A percentile compares a stretch with the other conserved stretches of the same genome.
phyloP scores from a whole-genome alignment of 2,329 filamentous ascomycete species.

The Paecilomyces fulvus region DNA sequence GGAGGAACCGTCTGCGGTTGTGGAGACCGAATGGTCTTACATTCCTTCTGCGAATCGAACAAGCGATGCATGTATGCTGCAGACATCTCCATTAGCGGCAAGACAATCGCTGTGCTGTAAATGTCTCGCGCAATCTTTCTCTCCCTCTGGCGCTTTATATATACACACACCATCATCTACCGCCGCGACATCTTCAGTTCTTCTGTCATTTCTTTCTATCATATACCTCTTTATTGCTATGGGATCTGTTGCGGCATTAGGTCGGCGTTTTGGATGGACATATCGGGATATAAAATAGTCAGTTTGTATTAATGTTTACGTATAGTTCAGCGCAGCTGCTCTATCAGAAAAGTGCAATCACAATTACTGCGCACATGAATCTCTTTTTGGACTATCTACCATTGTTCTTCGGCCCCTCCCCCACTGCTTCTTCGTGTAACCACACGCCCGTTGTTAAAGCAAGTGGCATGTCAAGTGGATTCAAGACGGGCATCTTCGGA shows the following conservation, averaged over 20 bases:
- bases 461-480: background rate
- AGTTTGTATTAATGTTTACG: background rate
- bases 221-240: background rate
- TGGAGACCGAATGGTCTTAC: conserved; percentile 25
- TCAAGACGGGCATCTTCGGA: background rate
- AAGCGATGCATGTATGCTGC: conserved; percentile 24
- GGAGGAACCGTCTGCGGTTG: conserved; percentile 23
- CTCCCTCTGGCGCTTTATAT: background rate
- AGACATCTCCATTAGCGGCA: conserved; percentile 13
- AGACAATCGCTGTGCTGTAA: conserved; percentile 10
- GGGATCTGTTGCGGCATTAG: background rate
- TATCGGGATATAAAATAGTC: background rate
- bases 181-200: background rate
- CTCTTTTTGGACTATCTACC: background rate
- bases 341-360: background rate
- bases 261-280: background rate
- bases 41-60: conserved; percentile 19
- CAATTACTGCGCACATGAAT: background rate
- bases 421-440: background rate
- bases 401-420: background rate
- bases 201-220: background rate
- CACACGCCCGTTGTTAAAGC: background rate
- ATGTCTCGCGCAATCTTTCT: background rate
- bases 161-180: background rate
- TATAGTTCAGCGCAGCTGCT: background rate